Base-by-base conservation (phyloP, 2,329 filamentous ascomycete genomes). In the Pseudophaeomoniella oleicola region DNA sequence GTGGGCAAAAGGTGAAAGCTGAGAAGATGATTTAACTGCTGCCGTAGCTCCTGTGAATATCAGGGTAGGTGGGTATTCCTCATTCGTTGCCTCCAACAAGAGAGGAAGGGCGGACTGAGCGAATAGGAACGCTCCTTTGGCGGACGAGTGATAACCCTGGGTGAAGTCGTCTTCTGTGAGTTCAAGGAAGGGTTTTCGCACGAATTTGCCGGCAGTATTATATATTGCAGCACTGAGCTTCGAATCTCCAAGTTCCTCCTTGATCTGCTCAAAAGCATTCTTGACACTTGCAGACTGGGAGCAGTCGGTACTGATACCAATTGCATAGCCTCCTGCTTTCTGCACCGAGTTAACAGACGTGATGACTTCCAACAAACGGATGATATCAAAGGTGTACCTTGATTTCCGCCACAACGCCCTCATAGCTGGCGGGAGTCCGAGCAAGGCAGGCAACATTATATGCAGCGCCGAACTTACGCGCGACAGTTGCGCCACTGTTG, bases 41-140 rank as follows among this genome's bases (percentile, higher is more conserved):
- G 84, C 86, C 0, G 86, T 93, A 0, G 86, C 85, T 19, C 86
- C 86, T 0, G 86, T 93, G 57, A 92, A 81, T 49, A 94, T 79
- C 14, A 94, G 63, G 0, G 80, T 79, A 0, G 85, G 85, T 3
- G 85, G 82, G 50, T 84, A 59, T 19, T 69, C 63, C 0, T 56
- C 55, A 19, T 56, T 48, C 1, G 75, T 69, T 0, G 76, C 66
- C 15, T 75, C 66, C 2, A 87, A 67, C 1, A 93, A 70, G 1
- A 78, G 64, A 0, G 86, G 85, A 1, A 93, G 59, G 1, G 72
- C 64, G 2, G 68, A 65, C 54, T 88, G 77, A 1, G 82, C 75
- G 55, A 93, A 93, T 47, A 78, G 60, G 55, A 84, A 85, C 17
- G 81, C 78, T 10, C 83, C 84, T 27, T 56, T 53, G 31, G 58